These are phyloP conservation scores for Lepidium campestre DNA, from an alignment of 441 rosid species.

Conservation along the genomic window DNA sequence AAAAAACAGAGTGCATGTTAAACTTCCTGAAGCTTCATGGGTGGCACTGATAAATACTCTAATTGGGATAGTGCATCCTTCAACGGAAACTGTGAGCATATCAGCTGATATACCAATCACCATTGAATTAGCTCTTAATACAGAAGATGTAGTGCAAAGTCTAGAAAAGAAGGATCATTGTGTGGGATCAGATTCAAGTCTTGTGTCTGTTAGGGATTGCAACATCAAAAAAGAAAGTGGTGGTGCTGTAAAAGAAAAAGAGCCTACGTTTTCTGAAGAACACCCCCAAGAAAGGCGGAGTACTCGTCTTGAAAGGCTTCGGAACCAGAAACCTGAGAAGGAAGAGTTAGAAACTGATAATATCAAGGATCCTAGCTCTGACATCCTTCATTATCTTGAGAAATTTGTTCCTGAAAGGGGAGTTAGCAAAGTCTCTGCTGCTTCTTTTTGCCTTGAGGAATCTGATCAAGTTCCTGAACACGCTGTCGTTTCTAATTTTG, in stretches of 20 bases:
- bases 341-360: constrained; percentile 67
- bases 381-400: constrained; percentile 67
- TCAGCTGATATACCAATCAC: constrained; percentile 78
- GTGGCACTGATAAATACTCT: constrained; percentile 59
- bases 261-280: constrained; percentile 48
- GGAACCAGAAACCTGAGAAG: constrained; percentile 95
- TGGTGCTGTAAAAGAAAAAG: constrained; percentile 45
- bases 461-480: constrained; percentile 45
- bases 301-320: constrained; percentile 91
- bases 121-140: constrained; percentile 40
- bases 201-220: constrained; percentile 38
- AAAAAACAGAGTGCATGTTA: constrained; percentile 51
- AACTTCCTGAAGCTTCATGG: constrained; percentile 72
- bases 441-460: constrained; percentile 36
- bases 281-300: constrained; percentile 97
- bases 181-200: constrained; percentile 34
- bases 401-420: constrained; percentile 48
- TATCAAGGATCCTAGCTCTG: constrained; percentile 59
- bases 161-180: constrained; percentile 39
- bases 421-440: constrained; percentile 27
- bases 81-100: constrained; percentile 35
- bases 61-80: constrained; percentile 63
- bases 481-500: constrained; percentile 45
- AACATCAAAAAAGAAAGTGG: constrained; percentile 39
- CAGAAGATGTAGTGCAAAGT: constrained; percentile 38